These are phyloP conservation scores for Neospora caninum DNA, from an alignment of 169 alveolate species.

Conservation along the genomic window DNA sequence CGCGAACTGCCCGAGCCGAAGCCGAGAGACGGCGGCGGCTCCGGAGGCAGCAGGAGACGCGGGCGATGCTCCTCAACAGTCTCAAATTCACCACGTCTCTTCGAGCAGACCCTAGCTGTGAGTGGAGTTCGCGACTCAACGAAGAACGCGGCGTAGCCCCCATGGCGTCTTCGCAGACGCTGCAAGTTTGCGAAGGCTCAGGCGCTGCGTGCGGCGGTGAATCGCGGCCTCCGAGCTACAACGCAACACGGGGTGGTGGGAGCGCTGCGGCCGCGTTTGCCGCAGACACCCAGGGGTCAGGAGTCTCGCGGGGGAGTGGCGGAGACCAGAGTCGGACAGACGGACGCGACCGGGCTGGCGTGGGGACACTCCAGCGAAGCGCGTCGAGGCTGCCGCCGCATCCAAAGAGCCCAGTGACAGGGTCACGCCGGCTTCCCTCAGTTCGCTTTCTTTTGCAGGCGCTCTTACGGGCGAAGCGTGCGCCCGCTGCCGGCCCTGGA, in stretches of 20 bases:
- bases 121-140: neutral
- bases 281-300: neutral
- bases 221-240: neutral
- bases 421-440: neutral
- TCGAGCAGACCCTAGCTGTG: neutral
- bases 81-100: conserved; percentile 28
- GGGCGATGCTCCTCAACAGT: conserved; percentile 43
- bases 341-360: too few species aligned
- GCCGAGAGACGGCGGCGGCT: neutral
- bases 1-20: neutral
- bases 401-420: neutral
- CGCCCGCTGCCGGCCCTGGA: neutral
- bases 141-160: neutral
- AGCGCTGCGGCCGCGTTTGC: neutral
- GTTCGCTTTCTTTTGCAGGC: neutral
- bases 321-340: too few species aligned
- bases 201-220: neutral
- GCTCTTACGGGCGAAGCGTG: neutral
- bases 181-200: neutral
- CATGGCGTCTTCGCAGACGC: neutral
- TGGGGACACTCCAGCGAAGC: too few species aligned
- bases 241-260: neutral
- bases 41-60: conserved; percentile 21
- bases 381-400: neutral
- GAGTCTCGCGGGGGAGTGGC: too few species aligned